Conservation (phyloP, 1,284 basidiomycete species). For the Trichosporon asahii region DNA sequence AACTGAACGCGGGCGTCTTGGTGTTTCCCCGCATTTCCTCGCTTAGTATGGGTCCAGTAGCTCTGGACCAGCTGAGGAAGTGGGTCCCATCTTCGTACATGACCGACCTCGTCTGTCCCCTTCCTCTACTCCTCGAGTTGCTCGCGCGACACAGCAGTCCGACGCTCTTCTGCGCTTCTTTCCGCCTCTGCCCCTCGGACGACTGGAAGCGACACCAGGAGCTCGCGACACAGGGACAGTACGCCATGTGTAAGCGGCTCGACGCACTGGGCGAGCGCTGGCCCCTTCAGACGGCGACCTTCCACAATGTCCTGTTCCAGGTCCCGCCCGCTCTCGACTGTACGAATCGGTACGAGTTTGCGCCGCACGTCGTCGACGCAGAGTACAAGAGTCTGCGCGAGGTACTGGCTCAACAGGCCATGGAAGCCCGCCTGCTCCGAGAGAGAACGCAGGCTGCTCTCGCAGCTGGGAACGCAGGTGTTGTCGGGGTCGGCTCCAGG, state of each 20-base stretch:
- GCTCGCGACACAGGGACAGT: conserved; percentile 23
- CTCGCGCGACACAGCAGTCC: conserved; percentile 13
- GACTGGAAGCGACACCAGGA: conserved; percentile 35
- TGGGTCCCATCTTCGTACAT: conserved; percentile 29
- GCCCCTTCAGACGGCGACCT: conserved; percentile 14
- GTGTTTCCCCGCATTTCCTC: conserved; percentile 23
- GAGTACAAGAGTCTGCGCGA: background rate
- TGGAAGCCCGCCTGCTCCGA: background rate
- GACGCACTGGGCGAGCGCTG: conserved; percentile 22
- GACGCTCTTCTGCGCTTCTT: conserved; percentile 27
- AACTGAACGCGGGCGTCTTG: background rate
- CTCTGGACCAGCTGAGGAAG: conserved; percentile 30
- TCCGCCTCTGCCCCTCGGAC: conserved; percentile 26
- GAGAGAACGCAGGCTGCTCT: background rate
- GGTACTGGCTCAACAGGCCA: background rate
- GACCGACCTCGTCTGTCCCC: conserved; percentile 14
- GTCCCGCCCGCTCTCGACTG: conserved; percentile 30
- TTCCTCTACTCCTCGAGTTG: conserved; percentile 30
- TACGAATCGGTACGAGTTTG: conserved; percentile 37
- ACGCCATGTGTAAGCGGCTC: conserved; percentile 29
- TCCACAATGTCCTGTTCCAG: conserved; percentile 38
- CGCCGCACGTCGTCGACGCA: conserved; percentile 26
- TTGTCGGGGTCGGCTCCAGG: background rate
- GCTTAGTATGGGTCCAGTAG: conserved; percentile 26
- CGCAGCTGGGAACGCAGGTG: background rate